These are phyloP conservation scores for Creolimax fragrantissima DNA, from an alignment of 78 protist genomes.

Conservation along the genomic window DNA sequence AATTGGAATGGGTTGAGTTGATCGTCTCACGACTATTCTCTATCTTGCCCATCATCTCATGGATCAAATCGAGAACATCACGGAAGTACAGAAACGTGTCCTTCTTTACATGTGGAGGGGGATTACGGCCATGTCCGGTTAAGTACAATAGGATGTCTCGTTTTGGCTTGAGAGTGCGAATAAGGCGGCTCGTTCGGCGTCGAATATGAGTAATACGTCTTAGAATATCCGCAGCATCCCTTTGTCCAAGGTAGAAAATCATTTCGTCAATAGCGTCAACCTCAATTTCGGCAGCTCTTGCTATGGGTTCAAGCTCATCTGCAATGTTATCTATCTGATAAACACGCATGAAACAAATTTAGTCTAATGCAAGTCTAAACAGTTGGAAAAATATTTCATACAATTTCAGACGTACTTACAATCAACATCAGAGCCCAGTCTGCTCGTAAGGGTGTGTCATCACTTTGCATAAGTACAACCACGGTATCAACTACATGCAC, in stretches of 20 bases:
- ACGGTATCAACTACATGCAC: not conserved
- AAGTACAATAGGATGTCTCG: not conserved
- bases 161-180: not conserved
- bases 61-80: not conserved
- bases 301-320: not conserved
- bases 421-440: not conserved
- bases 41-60: not conserved
- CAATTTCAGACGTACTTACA: not conserved
- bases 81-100: not conserved
- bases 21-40: not conserved
- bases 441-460: not conserved
- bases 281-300: not conserved
- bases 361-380: no score
- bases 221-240: not conserved
- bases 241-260: not conserved
- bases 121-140: not conserved
- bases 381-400: not conserved
- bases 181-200: not conserved
- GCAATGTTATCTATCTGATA: not conserved
- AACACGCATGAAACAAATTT: not conserved
- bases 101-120: not conserved
- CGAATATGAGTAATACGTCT: not conserved
- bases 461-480: not conserved
- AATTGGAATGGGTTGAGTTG: not conserved
- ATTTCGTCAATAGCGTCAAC: conserved; percentile 18